Evolutionary conservation across 2,329 filamentous ascomycete genomes (phyloP).

Genomic region (Ophiostoma angusticollis): DNA sequence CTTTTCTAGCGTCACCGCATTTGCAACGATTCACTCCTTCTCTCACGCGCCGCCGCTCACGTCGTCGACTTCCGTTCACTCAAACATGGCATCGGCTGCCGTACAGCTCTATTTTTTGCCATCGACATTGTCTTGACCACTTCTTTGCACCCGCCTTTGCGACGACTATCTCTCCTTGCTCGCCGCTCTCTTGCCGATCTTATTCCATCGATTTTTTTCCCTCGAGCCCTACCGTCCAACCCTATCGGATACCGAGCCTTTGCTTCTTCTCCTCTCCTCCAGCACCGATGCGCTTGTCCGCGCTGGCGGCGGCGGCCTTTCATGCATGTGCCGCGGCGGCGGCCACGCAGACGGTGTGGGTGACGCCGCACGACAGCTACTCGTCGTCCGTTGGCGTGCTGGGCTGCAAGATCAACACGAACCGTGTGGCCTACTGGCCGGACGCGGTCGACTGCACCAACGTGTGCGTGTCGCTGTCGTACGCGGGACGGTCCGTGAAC

Average conservation of each 20-base stretch:
- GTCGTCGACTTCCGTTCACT: no score
- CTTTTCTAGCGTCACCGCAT: no score
- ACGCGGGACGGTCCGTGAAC: slow-evolving; percentile 35
- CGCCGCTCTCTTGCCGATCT: no score
- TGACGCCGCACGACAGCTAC: slow-evolving; percentile 44
- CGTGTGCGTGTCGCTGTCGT: slow-evolving; percentile 40
- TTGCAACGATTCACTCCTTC: no score
- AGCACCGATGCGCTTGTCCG: slow-evolving; percentile 1
- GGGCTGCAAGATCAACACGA: slow-evolving; percentile 46
- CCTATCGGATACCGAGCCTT: no score
- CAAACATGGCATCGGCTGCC: no score
- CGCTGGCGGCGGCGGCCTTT: background rate
- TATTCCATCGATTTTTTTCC: background rate
- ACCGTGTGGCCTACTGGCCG: slow-evolving; percentile 49
- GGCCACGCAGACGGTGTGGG: slow-evolving; percentile 17
- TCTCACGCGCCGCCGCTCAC: no score
- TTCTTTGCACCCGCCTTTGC: no score
- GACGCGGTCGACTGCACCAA: slow-evolving; percentile 36
- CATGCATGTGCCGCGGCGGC: background rate
- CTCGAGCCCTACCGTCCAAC: no score
- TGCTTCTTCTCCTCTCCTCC: background rate
- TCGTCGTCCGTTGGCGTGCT: slow-evolving; percentile 43
- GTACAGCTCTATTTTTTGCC: no score
- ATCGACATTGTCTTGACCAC: no score
- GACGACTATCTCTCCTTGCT: no score